Evolutionary conservation across 257 asterid genomes (phyloP).

Genomic region (Gynochthodes officinalis): DNA sequence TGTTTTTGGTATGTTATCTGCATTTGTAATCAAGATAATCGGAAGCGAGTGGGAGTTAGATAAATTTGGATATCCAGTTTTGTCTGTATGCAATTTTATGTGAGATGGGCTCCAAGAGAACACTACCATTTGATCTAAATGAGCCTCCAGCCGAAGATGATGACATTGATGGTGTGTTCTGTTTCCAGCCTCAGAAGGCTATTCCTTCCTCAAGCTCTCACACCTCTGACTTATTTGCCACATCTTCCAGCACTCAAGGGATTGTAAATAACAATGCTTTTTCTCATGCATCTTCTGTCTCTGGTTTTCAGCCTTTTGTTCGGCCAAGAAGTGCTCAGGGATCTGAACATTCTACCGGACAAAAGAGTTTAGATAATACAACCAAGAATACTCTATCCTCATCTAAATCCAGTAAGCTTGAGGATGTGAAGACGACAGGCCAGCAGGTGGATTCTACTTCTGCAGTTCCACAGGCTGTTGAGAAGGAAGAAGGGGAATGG

Average conservation of each 20-base stretch:
- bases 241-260: constrained; percentile 64
- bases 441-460: constrained; percentile 38
- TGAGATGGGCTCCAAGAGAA: constrained; percentile 96
- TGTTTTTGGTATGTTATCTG: constrained; percentile 51
- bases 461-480: constrained; percentile 43
- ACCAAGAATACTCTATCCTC: constrained; percentile 32
- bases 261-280: constrained; percentile 86
- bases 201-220: constrained; percentile 77
- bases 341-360: constrained; percentile 35
- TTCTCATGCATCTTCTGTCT: constrained; percentile 90
- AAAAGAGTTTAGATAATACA: constrained; percentile 31
- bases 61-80: constrained; percentile 34
- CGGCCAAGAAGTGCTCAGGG: constrained; percentile 51
- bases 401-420: constrained; percentile 36
- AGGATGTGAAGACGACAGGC: constrained; percentile 37
- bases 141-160: constrained; percentile 89
- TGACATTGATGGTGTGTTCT: constrained; percentile 54
- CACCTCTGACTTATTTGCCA: constrained; percentile 54
- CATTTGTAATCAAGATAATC: constrained; percentile 42
- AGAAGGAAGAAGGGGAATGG: constrained; percentile 99
- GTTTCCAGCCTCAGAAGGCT: constrained; percentile 88
- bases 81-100: constrained; percentile 59
- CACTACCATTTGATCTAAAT: constrained; percentile 87
- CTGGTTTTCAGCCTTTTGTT: constrained; percentile 97
- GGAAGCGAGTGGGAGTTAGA: constrained; percentile 31